A percentile compares a stretch with the other conserved stretches of the same genome.
phyloP scores from a whole-genome alignment of 441 rosid genomes.

The Lepidium campestre region DNA sequence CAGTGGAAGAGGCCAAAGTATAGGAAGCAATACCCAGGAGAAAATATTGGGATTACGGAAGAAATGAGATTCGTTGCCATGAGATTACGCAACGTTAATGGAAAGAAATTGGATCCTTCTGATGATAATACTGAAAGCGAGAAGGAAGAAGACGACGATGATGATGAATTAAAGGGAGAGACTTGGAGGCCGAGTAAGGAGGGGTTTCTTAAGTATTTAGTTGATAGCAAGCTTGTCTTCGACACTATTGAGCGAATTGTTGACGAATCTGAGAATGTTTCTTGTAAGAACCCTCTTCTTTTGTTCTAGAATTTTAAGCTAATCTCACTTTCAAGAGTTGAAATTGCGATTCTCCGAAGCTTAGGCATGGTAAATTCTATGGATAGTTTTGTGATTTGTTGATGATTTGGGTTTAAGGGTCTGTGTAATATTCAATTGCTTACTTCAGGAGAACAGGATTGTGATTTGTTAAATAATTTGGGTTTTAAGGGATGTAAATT shows the following conservation, averaged over 20 bases:
- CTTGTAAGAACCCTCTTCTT: constrained; percentile 48
- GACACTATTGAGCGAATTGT: constrained; percentile 65
- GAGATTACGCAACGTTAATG: constrained; percentile 72
- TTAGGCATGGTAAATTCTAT: not conserved
- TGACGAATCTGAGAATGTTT: constrained; percentile 72
- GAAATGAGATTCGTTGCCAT: constrained; percentile 95
- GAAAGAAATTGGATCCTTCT: constrained; percentile 40
- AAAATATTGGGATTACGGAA: constrained; percentile 70
- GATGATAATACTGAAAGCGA: constrained; percentile 18
- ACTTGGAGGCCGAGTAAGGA: constrained; percentile 65
- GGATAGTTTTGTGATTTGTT: not conserved
- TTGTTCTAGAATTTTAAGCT: not conserved
- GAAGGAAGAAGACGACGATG: constrained; percentile 16
- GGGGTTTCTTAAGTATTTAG: constrained; percentile 71
- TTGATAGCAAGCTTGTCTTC: constrained; percentile 80
- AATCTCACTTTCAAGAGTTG: not conserved
- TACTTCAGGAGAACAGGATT: not conserved
- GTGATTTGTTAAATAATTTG: not conserved
- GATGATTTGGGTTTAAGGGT: not conserved
- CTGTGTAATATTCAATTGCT: not conserved
- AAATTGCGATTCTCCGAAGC: not conserved
- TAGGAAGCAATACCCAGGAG: constrained; percentile 81
- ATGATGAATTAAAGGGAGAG: constrained; percentile 19
- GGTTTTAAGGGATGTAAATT: not conserved
- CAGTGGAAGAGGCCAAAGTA: constrained; percentile 56